These are phyloP conservation scores for Alternaria ethzedia DNA, from an alignment of 2,329 filamentous ascomycete species.

Conservation along the genomic window DNA sequence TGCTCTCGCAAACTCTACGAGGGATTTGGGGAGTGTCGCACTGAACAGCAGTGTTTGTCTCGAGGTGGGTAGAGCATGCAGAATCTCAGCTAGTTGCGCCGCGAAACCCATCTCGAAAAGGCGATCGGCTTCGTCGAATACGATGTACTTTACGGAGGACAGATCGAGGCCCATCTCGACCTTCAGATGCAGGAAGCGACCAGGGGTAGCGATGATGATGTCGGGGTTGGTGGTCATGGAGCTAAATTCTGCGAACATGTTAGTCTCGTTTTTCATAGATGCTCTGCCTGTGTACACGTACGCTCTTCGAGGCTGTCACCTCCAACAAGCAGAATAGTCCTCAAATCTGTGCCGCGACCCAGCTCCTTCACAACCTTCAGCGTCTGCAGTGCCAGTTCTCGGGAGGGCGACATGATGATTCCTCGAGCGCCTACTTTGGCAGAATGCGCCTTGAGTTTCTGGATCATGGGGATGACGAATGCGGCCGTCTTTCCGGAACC, in stretches of 20 bases:
- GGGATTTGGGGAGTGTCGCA: slow-evolving; percentile 87
- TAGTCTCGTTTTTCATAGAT: background rate
- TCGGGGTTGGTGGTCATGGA: slow-evolving; percentile 95
- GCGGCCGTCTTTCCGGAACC: slow-evolving; percentile 98
- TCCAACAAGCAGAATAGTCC: slow-evolving; percentile 88
- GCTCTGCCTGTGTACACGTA: slow-evolving; percentile 17
- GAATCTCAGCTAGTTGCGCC: slow-evolving; percentile 88
- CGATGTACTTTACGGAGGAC: slow-evolving; percentile 90
- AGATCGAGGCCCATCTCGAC: slow-evolving; percentile 94
- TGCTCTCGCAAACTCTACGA: slow-evolving; percentile 94
- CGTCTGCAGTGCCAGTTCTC: slow-evolving; percentile 93
- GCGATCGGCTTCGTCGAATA: slow-evolving; percentile 96
- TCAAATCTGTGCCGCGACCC: slow-evolving; percentile 85
- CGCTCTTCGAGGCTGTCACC: slow-evolving; percentile 93
- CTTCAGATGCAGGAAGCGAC: slow-evolving; percentile 94
- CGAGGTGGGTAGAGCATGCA: slow-evolving; percentile 81
- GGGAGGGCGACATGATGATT: slow-evolving; percentile 87
- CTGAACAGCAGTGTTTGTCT: slow-evolving; percentile 95
- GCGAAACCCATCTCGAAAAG: slow-evolving; percentile 99
- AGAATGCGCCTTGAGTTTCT: slow-evolving; percentile 87
- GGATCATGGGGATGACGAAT: slow-evolving; percentile 98
- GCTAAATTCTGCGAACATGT: slow-evolving; percentile 67
- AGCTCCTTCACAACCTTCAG: slow-evolving; percentile 97
- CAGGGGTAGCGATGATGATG: slow-evolving; percentile 95
- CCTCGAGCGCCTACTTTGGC: slow-evolving; percentile 84